Base-by-base conservation (phyloP, 208 protist species). In the Phytomonas sp. region DNA sequence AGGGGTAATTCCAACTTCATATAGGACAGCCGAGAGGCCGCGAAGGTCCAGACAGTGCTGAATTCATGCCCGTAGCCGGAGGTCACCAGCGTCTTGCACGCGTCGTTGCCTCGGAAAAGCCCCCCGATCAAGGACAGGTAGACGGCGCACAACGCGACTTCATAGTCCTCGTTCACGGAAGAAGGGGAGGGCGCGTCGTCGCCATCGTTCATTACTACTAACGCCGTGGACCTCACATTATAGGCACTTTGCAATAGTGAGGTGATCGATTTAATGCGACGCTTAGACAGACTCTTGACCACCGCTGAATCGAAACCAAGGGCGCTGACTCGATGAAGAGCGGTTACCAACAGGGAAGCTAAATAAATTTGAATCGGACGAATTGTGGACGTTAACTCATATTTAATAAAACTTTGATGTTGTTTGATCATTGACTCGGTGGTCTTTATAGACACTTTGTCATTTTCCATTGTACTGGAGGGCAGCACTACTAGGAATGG, bases 111-210 rank as follows among this genome's bases (percentile, higher is more conserved):
- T 60, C 85, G 77, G 56, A 80, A 73, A 30, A 91, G 45, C 11
- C 73, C 78, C 37, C 68, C 76, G 4, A 88, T 33, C 10, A 94
- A 76, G 2, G 80, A 67, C 14, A 89, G 70, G 61, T 88, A 85
- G 0, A 87, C 78, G 6, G 86, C 69, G 67, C 76, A 56, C 45
- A 56, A 5, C 19, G 16, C 19, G 19, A 56, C 45, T 19, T 56
- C 16, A 6, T 56, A 56, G 16, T 56, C 5, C 45, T 23, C 45
- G 23, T 56, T 56, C 45, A 56, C 45, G 7, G 45, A 56, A 6
- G 45, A 56, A 2, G 45, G 26, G 19, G 45, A 56, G 45, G 6
- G 45, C 19, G 19, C 45, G 19, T 56, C 45, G 26, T 19, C 45
- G 19, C 16, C 23, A 23, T 56, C 19, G 23, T 56, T 6, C 1